phyloP scores from a whole-genome alignment of 306 rosid genomes.

The Nissolia schottii region DNA sequence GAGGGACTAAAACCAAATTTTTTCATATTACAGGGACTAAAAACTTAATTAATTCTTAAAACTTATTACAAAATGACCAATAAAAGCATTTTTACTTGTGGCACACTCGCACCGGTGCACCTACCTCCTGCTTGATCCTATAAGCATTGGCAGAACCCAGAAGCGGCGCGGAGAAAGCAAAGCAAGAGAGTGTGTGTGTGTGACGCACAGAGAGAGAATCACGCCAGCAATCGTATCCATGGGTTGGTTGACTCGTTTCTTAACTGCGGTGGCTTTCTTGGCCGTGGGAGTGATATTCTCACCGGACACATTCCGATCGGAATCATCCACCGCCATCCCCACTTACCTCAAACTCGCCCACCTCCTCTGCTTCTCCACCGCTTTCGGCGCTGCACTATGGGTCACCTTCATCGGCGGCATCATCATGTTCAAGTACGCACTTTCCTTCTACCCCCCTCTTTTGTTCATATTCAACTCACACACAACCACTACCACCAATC shows the following conservation, averaged over 20 bases:
- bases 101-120: too few relatives aligned
- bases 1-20: too few relatives aligned
- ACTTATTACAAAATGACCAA: too few relatives aligned
- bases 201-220: too few relatives aligned
- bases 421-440: slow-evolving; percentile 84
- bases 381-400: slow-evolving; percentile 91
- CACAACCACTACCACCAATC: not conserved
- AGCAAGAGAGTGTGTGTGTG: too few relatives aligned
- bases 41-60: too few relatives aligned
- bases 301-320: slow-evolving; percentile 80
- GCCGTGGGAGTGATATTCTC: slow-evolving; percentile 90
- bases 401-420: slow-evolving; percentile 98
- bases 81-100: too few relatives aligned
- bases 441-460: not conserved
- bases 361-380: slow-evolving; percentile 83
- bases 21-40: too few relatives aligned
- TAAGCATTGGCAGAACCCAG: too few relatives aligned
- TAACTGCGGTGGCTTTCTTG: slow-evolving; percentile 71
- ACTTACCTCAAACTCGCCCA: slow-evolving; percentile 82
- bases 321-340: slow-evolving; percentile 44
- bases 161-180: not conserved
- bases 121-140: too few relatives aligned
- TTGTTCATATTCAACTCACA: not conserved
- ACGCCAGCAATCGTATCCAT: too few relatives aligned
- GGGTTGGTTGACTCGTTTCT: slow-evolving; percentile 80